phyloP scores from a whole-genome alignment of 768 basidiomycete species.

The Kwoniella dendrophila region DNA sequence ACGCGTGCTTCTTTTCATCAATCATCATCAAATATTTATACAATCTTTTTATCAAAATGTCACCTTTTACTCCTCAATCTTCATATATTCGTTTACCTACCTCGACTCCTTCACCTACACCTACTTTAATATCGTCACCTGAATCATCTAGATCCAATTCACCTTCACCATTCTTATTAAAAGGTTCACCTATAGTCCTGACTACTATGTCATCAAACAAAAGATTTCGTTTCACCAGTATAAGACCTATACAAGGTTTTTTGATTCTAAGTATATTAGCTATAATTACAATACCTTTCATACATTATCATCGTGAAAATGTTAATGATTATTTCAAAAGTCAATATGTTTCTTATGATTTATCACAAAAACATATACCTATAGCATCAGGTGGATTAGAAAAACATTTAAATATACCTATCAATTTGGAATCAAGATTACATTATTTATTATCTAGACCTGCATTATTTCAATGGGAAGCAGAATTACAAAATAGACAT shows the following conservation, averaged over 20 bases:
- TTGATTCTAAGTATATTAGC: conserved; percentile 25
- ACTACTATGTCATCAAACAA: conserved; percentile 3
- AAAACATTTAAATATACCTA: conserved; percentile 29
- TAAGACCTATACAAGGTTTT: conserved; percentile 25
- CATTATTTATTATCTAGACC: conserved; percentile 40
- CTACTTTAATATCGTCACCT: neutral
- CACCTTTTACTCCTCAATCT: conserved; percentile 12
- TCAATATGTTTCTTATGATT: conserved; percentile 9
- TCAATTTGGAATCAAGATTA: conserved; percentile 40
- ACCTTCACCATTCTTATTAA: conserved; percentile 5
- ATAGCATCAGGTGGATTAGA: conserved; percentile 30
- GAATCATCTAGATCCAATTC: conserved; percentile 3
- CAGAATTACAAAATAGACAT: conserved; percentile 41
- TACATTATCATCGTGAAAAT: conserved; percentile 15
- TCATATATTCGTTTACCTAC: conserved; percentile 14
- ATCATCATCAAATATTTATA: neutral
- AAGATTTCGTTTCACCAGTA: conserved; percentile 14
- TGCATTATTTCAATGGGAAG: conserved; percentile 44
- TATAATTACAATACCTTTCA: conserved; percentile 17
- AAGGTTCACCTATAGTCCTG: conserved; percentile 4
- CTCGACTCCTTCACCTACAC: conserved; percentile 3
- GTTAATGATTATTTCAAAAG: conserved; percentile 16
- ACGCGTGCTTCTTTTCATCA: neutral
- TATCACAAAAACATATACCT: conserved; percentile 24
- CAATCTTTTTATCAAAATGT: conserved; percentile 6